phyloP scores from a whole-genome alignment of 169 alveolate species.

The Cryptosporidium meleagridis region DNA sequence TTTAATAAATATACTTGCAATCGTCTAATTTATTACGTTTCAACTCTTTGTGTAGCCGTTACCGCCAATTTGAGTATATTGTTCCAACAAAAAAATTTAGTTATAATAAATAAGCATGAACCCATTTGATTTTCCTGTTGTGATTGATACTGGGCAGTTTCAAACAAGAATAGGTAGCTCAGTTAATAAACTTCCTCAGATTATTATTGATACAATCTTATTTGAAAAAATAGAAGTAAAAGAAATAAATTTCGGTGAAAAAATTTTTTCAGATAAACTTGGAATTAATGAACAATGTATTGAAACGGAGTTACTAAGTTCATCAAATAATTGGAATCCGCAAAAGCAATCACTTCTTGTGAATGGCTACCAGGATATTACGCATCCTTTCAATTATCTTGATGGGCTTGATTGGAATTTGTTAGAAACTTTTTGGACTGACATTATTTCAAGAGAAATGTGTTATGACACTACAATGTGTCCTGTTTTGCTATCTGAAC shows the following conservation, averaged over 20 bases:
- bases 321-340: neutral
- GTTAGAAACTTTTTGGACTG: slow-evolving; percentile 73
- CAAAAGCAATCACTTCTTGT: slow-evolving; percentile 20
- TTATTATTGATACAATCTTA: slow-evolving; percentile 19
- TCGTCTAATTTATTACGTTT: neutral
- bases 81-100: neutral
- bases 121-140: slow-evolving; percentile 25
- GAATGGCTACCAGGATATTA: neutral
- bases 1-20: neutral
- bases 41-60: neutral
- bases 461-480: slow-evolving; percentile 24
- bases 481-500: slow-evolving; percentile 57
- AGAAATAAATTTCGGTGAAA: slow-evolving; percentile 12
- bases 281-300: neutral
- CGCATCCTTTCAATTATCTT: slow-evolving; percentile 28
- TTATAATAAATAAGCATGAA: slow-evolving; percentile 16
- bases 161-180: slow-evolving; percentile 55
- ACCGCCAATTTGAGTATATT: neutral
- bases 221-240: slow-evolving; percentile 6
- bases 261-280: slow-evolving; percentile 11
- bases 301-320: neutral
- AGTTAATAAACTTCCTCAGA: slow-evolving; percentile 27
- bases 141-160: slow-evolving; percentile 66
- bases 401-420: slow-evolving; percentile 70
- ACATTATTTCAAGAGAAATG: slow-evolving; percentile 44